Evolutionary conservation across 805 yeast species (phyloP).

Genomic region (Candida krabiensis): DNA sequence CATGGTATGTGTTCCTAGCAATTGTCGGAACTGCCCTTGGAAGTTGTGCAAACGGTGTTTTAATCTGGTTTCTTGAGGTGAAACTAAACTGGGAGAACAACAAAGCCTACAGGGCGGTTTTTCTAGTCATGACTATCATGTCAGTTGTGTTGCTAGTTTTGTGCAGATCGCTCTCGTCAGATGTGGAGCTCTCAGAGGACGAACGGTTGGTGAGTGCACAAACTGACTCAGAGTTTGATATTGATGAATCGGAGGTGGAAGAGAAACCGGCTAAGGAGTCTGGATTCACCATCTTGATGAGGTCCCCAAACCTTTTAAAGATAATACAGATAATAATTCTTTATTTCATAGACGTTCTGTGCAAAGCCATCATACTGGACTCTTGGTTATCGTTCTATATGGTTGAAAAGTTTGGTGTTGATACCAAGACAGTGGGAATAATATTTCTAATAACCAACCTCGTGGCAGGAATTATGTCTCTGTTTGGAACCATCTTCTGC

Average conservation of each 20-base stretch:
- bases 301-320: slow-evolving; percentile 13
- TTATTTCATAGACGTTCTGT: slow-evolving; percentile 44
- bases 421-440: slow-evolving; percentile 38
- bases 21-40: slow-evolving; percentile 49
- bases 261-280: background rate
- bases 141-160: slow-evolving; percentile 22
- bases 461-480: slow-evolving; percentile 39
- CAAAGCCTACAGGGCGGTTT: slow-evolving; percentile 34
- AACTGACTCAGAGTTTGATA: slow-evolving; percentile 17
- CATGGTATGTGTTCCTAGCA: slow-evolving; percentile 57
- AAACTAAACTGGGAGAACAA: slow-evolving; percentile 22
- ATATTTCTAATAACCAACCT: slow-evolving; percentile 41
- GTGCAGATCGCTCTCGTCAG: slow-evolving; percentile 13
- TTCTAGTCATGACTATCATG: slow-evolving; percentile 28
- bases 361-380: slow-evolving; percentile 43
- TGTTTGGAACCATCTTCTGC: slow-evolving; percentile 43
- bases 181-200: slow-evolving; percentile 10
- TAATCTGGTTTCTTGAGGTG: slow-evolving; percentile 24
- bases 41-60: slow-evolving; percentile 39
- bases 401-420: slow-evolving; percentile 35
- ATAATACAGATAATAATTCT: slow-evolving; percentile 36
- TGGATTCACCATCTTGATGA: slow-evolving; percentile 4
- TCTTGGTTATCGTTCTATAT: slow-evolving; percentile 49
- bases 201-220: background rate
- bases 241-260: slow-evolving; percentile 29